phyloP scores from a whole-genome alignment of 352 stramenopile species.

The Globisporangium recalcitrans region DNA sequence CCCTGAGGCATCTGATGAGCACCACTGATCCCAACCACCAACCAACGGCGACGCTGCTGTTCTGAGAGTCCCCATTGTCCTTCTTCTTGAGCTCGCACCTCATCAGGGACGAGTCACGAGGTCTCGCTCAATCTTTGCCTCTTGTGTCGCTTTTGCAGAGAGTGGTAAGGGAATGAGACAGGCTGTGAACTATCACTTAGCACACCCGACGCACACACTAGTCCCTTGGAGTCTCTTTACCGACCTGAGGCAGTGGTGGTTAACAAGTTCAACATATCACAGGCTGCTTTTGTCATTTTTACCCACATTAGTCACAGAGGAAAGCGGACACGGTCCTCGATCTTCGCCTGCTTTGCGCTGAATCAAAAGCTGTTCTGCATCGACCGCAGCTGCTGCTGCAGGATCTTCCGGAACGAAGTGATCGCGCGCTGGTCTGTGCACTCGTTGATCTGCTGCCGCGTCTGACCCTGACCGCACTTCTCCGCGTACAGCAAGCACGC shows the following conservation, averaged over 20 bases:
- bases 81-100: neutral
- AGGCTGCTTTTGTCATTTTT: neutral
- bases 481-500: constrained; percentile 86
- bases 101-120: neutral
- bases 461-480: constrained; percentile 66
- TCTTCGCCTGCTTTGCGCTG: neutral
- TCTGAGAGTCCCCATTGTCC: neutral
- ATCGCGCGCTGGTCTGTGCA: constrained; percentile 64
- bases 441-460: constrained; percentile 52
- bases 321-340: neutral
- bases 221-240: too few species aligned
- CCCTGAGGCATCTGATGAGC: neutral
- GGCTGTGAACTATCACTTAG: neutral
- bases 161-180: neutral
- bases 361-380: constrained; percentile 11
- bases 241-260: neutral
- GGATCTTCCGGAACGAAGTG: constrained; percentile 53
- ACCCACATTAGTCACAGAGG: neutral
- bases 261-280: neutral
- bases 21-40: neutral
- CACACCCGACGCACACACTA: neutral
- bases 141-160: neutral
- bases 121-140: neutral
- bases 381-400: constrained; percentile 35
- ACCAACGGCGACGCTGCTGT: neutral